Conservation (phyloP, 345 rosid species). For the Populus euphratica region DNA sequence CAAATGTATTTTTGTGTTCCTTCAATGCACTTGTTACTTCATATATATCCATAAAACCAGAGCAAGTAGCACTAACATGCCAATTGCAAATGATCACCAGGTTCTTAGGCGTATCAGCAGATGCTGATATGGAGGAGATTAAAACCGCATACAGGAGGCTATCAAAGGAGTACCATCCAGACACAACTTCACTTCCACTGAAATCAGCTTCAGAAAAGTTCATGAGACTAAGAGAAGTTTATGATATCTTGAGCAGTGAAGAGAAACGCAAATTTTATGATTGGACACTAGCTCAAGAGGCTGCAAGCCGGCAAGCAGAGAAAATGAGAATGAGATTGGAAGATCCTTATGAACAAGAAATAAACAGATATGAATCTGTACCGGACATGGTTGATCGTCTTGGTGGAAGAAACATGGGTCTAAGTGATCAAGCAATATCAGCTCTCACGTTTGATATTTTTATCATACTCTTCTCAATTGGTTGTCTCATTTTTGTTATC, state of each 20-base stretch:
- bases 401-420: conserved; percentile 71
- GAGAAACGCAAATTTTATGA: conserved; percentile 77
- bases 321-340: conserved; percentile 64
- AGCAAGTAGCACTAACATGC: too few species aligned
- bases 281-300: conserved; percentile 91
- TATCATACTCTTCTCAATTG: conserved; percentile 49
- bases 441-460: conserved; percentile 74
- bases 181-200: conserved; percentile 82
- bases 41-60: too few species aligned
- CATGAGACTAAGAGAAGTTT: conserved; percentile 65
- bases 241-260: conserved; percentile 54
- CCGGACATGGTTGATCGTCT: conserved; percentile 87
- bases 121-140: conserved; percentile 80
- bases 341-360: conserved; percentile 63
- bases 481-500: conserved; percentile 54
- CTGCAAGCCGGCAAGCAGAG: conserved; percentile 75
- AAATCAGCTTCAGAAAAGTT: conserved; percentile 82
- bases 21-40: too few species aligned
- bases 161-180: conserved; percentile 94
- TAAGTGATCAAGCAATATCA: conserved; percentile 75
- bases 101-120: conserved; percentile 68
- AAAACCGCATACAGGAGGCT: conserved; percentile 79
- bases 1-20: too few species aligned
- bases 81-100: conserved; percentile 25
- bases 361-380: conserved; percentile 40